A percentile compares a stretch with the other conserved stretches of the same genome.
Evolutionary conservation across 2,329 filamentous ascomycete species (phyloP).

Genomic region (Curvularia eragrostidis): DNA sequence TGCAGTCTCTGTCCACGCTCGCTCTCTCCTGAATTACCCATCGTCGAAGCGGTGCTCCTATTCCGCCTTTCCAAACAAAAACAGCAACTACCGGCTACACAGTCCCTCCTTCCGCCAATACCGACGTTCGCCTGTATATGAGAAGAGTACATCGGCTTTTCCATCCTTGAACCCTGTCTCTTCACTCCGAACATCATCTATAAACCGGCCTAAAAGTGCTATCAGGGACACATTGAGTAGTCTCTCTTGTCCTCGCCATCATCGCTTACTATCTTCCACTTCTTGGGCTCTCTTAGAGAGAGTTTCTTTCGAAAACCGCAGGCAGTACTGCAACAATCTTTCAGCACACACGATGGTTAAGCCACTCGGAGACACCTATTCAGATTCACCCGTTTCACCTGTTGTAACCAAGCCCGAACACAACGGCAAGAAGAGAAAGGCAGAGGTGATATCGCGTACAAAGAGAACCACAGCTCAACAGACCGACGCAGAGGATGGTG

Average conservation of each 20-base stretch:
- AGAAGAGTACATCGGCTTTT: not conserved
- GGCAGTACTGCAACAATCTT: conserved; percentile 1
- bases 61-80: not conserved
- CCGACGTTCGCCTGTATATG: not conserved
- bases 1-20: not conserved
- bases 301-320: not conserved
- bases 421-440: conserved; percentile 41
- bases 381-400: conserved; percentile 31
- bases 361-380: conserved; percentile 14
- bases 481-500: conserved; percentile 8
- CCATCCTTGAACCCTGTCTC: too few species aligned
- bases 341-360: conserved; percentile 26
- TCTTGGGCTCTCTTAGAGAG: conserved; percentile 2
- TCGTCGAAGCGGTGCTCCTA: conserved; percentile 4
- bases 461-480: conserved; percentile 17
- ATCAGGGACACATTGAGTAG: conserved; percentile 2
- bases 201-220: not conserved
- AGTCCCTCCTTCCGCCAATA: not conserved
- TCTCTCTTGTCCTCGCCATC: conserved; percentile 17
- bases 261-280: not conserved
- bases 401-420: conserved; percentile 1
- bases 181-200: not conserved
- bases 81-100: not conserved
- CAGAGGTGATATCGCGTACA: conserved; percentile 24
- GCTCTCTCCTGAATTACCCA: conserved; percentile 7